Percentiles rank a stretch among this genome's conserved stretches.
Evolutionary conservation across 164 flowering plant genomes (phyloP).

Genomic region (Dillenia suffruticosa): DNA sequence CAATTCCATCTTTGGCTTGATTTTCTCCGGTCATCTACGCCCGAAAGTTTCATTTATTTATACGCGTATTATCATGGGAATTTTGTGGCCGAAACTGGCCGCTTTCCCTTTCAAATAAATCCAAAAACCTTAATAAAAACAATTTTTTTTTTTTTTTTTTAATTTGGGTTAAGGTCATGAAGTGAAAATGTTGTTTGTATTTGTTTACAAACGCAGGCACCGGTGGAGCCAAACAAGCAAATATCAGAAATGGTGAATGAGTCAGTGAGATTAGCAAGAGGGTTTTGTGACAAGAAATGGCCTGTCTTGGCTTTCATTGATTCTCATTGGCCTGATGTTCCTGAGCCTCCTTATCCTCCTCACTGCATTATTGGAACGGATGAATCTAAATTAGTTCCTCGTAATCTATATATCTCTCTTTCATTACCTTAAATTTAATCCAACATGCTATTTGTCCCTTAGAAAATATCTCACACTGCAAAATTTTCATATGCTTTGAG

Average conservation of each 20-base stretch:
- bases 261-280: constrained; percentile 46
- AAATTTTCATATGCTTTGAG: too few relatives aligned
- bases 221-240: constrained; percentile 53
- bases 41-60: too few relatives aligned
- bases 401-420: constrained; percentile 11
- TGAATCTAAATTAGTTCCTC: constrained; percentile 65
- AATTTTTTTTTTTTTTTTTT: background rate
- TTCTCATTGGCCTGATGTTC: constrained; percentile 78
- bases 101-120: too few relatives aligned
- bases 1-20: too few relatives aligned
- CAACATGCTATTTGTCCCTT: too few relatives aligned
- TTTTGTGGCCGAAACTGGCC: too few relatives aligned
- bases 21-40: too few relatives aligned
- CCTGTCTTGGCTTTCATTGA: constrained; percentile 81
- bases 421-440: too few relatives aligned
- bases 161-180: background rate
- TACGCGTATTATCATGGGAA: too few relatives aligned
- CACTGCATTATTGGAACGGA: constrained; percentile 86
- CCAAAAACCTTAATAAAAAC: too few relatives aligned
- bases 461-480: too few relatives aligned
- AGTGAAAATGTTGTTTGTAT: too few relatives aligned
- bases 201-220: constrained; percentile 48
- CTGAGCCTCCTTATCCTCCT: constrained; percentile 88
- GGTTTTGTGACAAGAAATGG: constrained; percentile 73
- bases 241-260: constrained; percentile 78